Conservation (phyloP, 2,329 filamentous ascomycete genomes). For the Cercospora zeina region DNA sequence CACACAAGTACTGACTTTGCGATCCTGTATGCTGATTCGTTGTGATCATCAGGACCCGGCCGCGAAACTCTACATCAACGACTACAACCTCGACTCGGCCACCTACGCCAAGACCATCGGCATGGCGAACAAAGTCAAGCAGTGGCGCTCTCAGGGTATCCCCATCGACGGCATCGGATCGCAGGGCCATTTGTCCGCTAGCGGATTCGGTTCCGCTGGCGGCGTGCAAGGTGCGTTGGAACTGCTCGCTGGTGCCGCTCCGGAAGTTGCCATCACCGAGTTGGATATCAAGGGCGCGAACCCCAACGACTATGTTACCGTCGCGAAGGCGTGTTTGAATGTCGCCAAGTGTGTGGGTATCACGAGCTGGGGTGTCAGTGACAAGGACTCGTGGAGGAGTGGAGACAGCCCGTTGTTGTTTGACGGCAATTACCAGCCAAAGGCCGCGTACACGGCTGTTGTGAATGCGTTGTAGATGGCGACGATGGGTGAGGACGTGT, state of each 20-base stretch:
- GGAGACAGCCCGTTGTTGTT: slow-evolving; percentile 46
- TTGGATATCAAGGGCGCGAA: slow-evolving; percentile 64
- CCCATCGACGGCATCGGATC: slow-evolving; percentile 67
- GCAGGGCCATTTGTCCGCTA: slow-evolving; percentile 55
- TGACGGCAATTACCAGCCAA: slow-evolving; percentile 45
- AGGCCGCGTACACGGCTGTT: slow-evolving; percentile 44
- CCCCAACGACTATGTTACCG: slow-evolving; percentile 58
- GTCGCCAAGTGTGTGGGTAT: slow-evolving; percentile 64
- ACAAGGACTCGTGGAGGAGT: slow-evolving; percentile 48
- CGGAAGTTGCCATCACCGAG: slow-evolving; percentile 65
- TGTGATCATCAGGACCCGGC: slow-evolving; percentile 53
- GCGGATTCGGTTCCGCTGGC: slow-evolving; percentile 48
- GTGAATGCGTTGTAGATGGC: slow-evolving; percentile 17
- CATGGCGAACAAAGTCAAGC: slow-evolving; percentile 59
- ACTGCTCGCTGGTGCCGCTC: slow-evolving; percentile 53
- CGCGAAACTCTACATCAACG: slow-evolving; percentile 75
- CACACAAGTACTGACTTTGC: background rate
- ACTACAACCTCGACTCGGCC: slow-evolving; percentile 63
- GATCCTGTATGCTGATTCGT: background rate
- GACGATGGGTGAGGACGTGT: no score
- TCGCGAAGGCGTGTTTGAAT: slow-evolving; percentile 57
- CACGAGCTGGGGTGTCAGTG: slow-evolving; percentile 54
- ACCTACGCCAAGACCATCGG: slow-evolving; percentile 58
- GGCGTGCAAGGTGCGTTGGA: slow-evolving; percentile 46
- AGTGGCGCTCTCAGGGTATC: slow-evolving; percentile 62